These are phyloP conservation scores for Lupinus albus DNA, from an alignment of 306 rosid species.

Conservation along the genomic window DNA sequence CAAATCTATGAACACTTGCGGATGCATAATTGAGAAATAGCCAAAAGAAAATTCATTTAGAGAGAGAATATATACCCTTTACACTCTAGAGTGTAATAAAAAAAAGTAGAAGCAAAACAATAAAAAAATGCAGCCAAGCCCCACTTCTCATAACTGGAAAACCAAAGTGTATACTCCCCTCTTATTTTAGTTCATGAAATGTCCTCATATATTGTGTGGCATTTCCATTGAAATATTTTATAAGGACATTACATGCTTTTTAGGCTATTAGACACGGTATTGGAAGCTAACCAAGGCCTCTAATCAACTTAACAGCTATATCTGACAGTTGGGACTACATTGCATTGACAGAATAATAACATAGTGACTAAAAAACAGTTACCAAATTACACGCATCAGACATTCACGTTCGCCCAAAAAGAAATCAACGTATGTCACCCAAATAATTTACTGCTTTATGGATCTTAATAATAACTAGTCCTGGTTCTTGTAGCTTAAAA, in stretches of 20 bases:
- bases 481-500: background rate
- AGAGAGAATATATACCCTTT: conserved; percentile 5
- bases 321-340: background rate
- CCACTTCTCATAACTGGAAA: conserved; percentile 7
- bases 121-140: conserved; percentile 9
- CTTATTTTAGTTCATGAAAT: background rate
- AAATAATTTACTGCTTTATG: background rate
- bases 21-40: conserved; percentile 29
- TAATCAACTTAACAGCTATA: conserved; percentile 9
- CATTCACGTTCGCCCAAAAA: background rate
- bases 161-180: conserved; percentile 12
- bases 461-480: background rate
- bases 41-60: conserved; percentile 24
- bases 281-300: conserved; percentile 1
- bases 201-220: background rate
- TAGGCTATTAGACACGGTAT: conserved; percentile 9
- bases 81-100: conserved; percentile 19
- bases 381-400: background rate
- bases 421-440: background rate
- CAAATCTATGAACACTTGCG: conserved; percentile 56
- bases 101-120: conserved; percentile 4
- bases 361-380: background rate
- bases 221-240: conserved; percentile 22
- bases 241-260: conserved; percentile 3
- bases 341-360: background rate